Evolutionary conservation across 352 stramenopile species (phyloP), one percentile per base, ranked within the genome.

Genomic region (Phytophthora litchii): DNA sequence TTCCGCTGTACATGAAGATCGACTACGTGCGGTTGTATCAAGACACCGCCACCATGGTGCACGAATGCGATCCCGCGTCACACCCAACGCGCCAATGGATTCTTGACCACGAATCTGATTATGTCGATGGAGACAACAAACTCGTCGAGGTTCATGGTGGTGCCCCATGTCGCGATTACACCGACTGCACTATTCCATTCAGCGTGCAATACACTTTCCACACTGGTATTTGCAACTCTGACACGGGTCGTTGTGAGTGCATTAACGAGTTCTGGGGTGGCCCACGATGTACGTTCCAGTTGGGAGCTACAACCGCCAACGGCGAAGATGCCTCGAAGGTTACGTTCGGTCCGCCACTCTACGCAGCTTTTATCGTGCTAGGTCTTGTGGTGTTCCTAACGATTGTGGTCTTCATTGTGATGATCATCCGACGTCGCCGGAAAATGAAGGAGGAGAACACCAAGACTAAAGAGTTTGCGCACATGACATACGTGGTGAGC

Each of bases 11-110:
- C 70, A 94, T 93, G 77, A 83, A 94, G 54, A 85, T 97, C 55
- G 88, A 97, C 68, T 94, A 94, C 65, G 71, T 97, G 5, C 79
- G 89, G 4, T 17, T 91, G 60, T 91, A 88, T 40, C 80, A 92
- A 60, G 78, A 92, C 59, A 58, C 40, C 17, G 82, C 75, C 5
- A 75, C 27, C 14, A 92, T 92, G 80, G 52, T 58, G 1, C 36
- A 82, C 13, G 76, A 74, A 1, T 92, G 83, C 32, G 80, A 92
- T 36, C 83, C 83, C 0, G 53, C 63, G 9, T 74, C 65, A 10
- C 81, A 92, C 36, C 83, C 83, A 13, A 89, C 80, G n/a, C 68
- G 77, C 0, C 63, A 89, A 55, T 92, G 76, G 72, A 91, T 92
- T 54, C 65, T 82, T 17, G 80, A 84, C 57, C 67, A 92, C 54